Evolutionary conservation across 75 land plant genomes (phyloP).

Genomic region (Pinus tabuliformis): DNA sequence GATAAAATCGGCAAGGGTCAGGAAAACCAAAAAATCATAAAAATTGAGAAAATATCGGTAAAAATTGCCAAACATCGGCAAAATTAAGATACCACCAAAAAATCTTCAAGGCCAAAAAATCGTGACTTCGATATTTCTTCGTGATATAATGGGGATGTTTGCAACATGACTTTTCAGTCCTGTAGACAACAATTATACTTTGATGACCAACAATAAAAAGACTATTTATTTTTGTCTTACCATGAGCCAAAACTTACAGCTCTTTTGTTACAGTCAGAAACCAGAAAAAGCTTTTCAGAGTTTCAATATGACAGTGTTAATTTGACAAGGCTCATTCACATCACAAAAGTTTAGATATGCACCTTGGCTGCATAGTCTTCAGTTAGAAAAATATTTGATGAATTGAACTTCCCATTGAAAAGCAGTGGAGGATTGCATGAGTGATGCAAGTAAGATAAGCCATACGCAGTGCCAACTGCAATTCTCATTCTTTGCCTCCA

Average conservation of each 20-base stretch:
- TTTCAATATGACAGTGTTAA: background rate
- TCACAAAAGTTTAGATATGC: constrained; percentile 1
- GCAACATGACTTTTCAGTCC: background rate
- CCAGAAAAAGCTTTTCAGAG: background rate
- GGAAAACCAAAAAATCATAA: no score
- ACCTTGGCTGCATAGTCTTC: constrained; percentile 37
- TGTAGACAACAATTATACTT: background rate
- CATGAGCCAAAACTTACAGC: background rate
- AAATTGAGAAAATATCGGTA: no score
- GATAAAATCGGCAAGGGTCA: no score
- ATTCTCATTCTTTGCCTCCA: constrained; percentile 41
- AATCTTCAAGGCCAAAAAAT: no score
- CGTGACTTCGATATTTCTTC: no score
- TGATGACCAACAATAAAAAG: background rate
- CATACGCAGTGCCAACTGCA: constrained; percentile 30
- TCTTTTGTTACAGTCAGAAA: background rate
- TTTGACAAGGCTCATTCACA: background rate
- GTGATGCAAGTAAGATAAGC: constrained; percentile 25
- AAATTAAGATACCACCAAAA: no score
- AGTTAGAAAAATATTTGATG: constrained; percentile 18
- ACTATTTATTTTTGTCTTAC: background rate
- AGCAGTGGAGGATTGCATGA: constrained; percentile 24
- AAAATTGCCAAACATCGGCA: no score
- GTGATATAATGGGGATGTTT: no score
- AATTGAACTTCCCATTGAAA: constrained; percentile 26